Percentiles rank a stretch among this genome's conserved stretches.
Evolutionary conservation across 768 basidiomycete species (phyloP).

Genomic region (Brasilioporus rufonigricans): DNA sequence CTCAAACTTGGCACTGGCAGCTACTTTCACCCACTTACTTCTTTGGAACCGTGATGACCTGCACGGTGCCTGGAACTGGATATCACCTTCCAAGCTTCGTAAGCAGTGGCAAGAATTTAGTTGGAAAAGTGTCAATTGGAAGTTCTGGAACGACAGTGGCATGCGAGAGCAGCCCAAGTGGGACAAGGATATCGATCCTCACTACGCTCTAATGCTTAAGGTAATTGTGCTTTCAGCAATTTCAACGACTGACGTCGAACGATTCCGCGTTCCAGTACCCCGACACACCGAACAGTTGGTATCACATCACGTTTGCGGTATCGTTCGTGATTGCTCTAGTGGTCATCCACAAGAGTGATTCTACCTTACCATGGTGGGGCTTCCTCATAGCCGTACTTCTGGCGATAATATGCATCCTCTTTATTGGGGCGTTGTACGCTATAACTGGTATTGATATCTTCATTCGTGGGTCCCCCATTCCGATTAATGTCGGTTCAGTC

Average conservation of each 20-base stretch:
- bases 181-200: conserved; percentile 48
- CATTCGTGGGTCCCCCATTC: conserved; percentile 18
- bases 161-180: conserved; percentile 28
- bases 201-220: conserved; percentile 52
- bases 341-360: conserved; percentile 40
- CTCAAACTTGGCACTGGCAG: conserved; percentile 34
- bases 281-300: background rate
- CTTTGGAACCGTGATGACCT: conserved; percentile 56
- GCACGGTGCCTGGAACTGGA: conserved; percentile 45
- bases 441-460: conserved; percentile 37
- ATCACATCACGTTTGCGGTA: background rate
- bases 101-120: conserved; percentile 22
- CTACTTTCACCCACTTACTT: conserved; percentile 49
- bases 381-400: conserved; percentile 51
- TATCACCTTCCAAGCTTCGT: conserved; percentile 30
- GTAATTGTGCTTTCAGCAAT: conserved; percentile 17
- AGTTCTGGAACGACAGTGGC: conserved; percentile 32
- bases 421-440: conserved; percentile 53
- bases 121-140: conserved; percentile 36
- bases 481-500: background rate
- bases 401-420: conserved; percentile 46
- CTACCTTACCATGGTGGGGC: conserved; percentile 61
- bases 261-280: background rate
- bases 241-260: background rate
- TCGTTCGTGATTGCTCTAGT: background rate